Base-by-base conservation (phyloP, 192 early-diverging fungal species). In the Backusella mclennaniae region DNA sequence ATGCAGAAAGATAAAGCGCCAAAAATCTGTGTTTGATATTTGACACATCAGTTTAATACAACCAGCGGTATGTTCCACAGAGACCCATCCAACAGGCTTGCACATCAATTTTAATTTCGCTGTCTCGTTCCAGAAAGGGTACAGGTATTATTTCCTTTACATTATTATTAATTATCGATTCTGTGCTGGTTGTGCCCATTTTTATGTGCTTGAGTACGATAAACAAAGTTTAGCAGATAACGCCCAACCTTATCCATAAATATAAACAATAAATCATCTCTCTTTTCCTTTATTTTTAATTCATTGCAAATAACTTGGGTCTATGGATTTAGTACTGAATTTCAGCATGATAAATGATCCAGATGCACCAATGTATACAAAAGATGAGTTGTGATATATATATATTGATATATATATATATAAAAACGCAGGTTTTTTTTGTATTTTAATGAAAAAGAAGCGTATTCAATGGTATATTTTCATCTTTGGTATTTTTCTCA, bases 21-120 rank as follows among this genome's bases (percentile, higher is more conserved):
- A 63, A 63, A 63, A 63, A 14, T 23, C 56, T 63, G 56, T 63
- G 23, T 63, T 63, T 12, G 56, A 63, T 63, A 63, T 63, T 63
- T 63, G 56, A 63, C 56, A 63, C 56, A 26, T 26, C 23, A 12
- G 12, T 63, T 29, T 19, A 49, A 56, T 14, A 4, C 8, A 63
- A 59, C n/a, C 19, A 53, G 17, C 7, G 52, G 9, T 9, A 59
- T 21, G 53, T 63, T 63, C 23, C 56, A 29, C 56, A 56, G 3
- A 56, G 21, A 56, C 8, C 7, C 21, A 56, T 23, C 5, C 53
- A 56, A 21, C 21, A 29, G 23, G 3, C 21, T 12, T 29, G 56
- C 23, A 14, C 12, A 14, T 29, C 12, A 29, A 23, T 26, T 26
- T 63, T 63, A 21, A 14, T 63, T 26, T 4, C 26, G 26, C 2